These are phyloP conservation scores for Gossypium arboreum DNA, from an alignment of 345 rosid genomes.

Conservation along the genomic window DNA sequence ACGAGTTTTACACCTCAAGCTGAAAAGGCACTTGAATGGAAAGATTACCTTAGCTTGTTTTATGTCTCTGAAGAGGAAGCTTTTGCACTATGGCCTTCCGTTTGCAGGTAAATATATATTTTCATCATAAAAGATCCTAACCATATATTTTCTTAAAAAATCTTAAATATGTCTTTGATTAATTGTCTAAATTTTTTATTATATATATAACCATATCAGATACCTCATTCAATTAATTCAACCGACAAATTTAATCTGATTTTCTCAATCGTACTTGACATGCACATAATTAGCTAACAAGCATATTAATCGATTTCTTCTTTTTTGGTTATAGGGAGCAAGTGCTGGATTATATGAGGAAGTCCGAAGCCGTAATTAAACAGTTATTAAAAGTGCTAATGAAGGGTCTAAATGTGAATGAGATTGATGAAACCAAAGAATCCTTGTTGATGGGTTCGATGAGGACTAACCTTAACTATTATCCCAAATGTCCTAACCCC, in stretches of 20 bases:
- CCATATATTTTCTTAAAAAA: too few relatives aligned
- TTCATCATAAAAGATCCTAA: too few relatives aligned
- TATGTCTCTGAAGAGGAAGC: slow-evolving; percentile 13
- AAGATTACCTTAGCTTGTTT: slow-evolving; percentile 19
- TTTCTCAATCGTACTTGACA: too few relatives aligned
- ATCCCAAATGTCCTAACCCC: slow-evolving; percentile 25
- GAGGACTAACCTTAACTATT: slow-evolving; percentile 22
- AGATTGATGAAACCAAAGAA: slow-evolving; percentile 4
- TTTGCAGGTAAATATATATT: slow-evolving; percentile 6
- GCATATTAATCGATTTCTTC: background rate
- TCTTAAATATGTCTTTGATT: too few relatives aligned
- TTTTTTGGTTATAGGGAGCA: background rate
- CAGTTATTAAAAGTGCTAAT: slow-evolving; percentile 16
- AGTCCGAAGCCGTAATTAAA: slow-evolving; percentile 14
- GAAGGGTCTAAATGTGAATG: slow-evolving; percentile 15
- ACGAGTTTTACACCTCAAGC: slow-evolving; percentile 24
- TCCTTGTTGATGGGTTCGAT: slow-evolving; percentile 13
- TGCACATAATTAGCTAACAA: background rate
- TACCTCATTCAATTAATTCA: too few relatives aligned
- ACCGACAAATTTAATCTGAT: too few relatives aligned
- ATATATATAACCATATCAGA: too few relatives aligned
- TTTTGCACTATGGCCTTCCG: slow-evolving; percentile 18
- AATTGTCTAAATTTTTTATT: too few relatives aligned
- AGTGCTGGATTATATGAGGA: slow-evolving; percentile 18
- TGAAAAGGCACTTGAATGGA: slow-evolving; percentile 24